phyloP scores from a whole-genome alignment of 805 yeast species.

The Groenewaldozyma tartarivorans region DNA sequence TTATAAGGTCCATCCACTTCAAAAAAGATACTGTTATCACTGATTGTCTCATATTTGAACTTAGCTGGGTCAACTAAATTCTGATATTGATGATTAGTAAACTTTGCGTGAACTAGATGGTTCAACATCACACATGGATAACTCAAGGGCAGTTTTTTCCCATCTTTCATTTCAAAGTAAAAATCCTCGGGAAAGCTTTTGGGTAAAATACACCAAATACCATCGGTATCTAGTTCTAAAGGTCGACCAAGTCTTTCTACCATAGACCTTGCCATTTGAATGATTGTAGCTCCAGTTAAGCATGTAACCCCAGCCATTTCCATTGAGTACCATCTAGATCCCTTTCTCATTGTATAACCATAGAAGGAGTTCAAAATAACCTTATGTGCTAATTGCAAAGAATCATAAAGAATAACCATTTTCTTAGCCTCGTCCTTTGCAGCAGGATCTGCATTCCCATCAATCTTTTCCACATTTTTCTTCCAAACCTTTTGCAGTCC shows the following conservation, averaged over 20 bases:
- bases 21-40: conserved; percentile 92
- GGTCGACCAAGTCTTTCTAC: conserved; percentile 95
- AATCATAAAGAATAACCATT: conserved; percentile 88
- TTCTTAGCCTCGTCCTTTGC: conserved; percentile 83
- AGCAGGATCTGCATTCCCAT: conserved; percentile 41
- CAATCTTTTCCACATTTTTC: conserved; percentile 54
- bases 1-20: conserved; percentile 98
- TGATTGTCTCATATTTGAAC: conserved; percentile 61
- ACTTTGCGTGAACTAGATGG: conserved; percentile 79
- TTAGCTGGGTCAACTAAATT: conserved; percentile 62
- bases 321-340: conserved; percentile 98
- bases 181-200: conserved; percentile 86
- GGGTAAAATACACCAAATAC: conserved; percentile 98
- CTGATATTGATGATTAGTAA: conserved; percentile 93
- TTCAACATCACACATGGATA: conserved; percentile 97
- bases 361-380: conserved; percentile 94
- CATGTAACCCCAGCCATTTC: conserved; percentile 99
- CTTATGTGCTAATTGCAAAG: conserved; percentile 92
- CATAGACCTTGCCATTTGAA: conserved; percentile 89
- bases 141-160: conserved; percentile 66
- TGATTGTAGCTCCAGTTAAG: conserved; percentile 93
- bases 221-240: conserved; percentile 94
- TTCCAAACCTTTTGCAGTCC: conserved; percentile 93
- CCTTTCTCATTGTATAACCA: conserved; percentile 98
- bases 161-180: conserved; percentile 59